phyloP scores from a whole-genome alignment of 805 yeast species.

The Torulaspora microellipsoides region DNA sequence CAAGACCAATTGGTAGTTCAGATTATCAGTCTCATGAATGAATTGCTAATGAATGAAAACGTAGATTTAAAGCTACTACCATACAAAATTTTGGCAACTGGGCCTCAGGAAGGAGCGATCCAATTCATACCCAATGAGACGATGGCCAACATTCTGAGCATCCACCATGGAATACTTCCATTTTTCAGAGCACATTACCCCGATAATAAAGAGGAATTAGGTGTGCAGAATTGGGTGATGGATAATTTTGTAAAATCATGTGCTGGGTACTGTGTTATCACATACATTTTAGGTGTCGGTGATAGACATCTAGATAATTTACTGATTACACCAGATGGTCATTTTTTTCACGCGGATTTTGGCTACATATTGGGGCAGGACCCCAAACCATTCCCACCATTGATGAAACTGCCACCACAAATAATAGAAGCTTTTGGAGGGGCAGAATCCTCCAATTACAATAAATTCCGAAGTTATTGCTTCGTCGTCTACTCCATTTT shows the following conservation, averaged over 20 bases:
- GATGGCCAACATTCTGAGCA: conserved; percentile 67
- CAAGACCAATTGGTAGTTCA: conserved; percentile 98
- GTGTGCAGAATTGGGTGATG: conserved; percentile 56
- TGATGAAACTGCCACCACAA: conserved; percentile 96
- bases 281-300: conserved; percentile 92
- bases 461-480: conserved; percentile 85
- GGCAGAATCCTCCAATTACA: conserved; percentile 74
- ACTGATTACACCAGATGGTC: conserved; percentile 74
- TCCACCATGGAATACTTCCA: conserved; percentile 70
- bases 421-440: conserved; percentile 99
- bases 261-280: conserved; percentile 96
- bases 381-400: conserved; percentile 98
- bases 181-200: conserved; percentile 66
- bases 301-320: conserved; percentile 94
- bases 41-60: conserved; percentile 79
- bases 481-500: conserved; percentile 90
- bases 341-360: conserved; percentile 95
- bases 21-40: conserved; percentile 87
- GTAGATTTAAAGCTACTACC: conserved; percentile 85
- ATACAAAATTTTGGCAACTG: conserved; percentile 84
- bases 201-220: conserved; percentile 37
- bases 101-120: conserved; percentile 85
- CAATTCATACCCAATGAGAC: conserved; percentile 95
- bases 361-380: conserved; percentile 96
- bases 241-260: conserved; percentile 92